Percentiles rank a stretch among this genome's conserved stretches.
These are phyloP conservation scores for Coniochaeta hoffmannii DNA, from an alignment of 2,329 filamentous ascomycete genomes.

Conservation along the genomic window DNA sequence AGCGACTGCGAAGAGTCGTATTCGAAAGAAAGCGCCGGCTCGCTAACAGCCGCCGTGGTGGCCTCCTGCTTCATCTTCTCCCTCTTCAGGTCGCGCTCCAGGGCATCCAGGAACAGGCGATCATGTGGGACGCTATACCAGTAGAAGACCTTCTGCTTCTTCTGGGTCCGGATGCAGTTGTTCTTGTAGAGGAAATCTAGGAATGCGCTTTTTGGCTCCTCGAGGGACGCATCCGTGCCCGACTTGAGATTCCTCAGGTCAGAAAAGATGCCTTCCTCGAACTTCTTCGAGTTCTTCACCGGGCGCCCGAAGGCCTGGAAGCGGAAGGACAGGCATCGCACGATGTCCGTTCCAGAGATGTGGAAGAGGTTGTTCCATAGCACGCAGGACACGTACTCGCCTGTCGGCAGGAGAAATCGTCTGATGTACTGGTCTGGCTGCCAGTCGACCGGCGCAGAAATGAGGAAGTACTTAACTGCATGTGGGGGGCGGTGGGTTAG, in stretches of 20 bases:
- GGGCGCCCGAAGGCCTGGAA: slow-evolving; percentile 98
- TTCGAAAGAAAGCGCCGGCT: slow-evolving; percentile 95
- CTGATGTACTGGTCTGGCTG: slow-evolving; percentile 93
- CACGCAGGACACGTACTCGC: slow-evolving; percentile 98
- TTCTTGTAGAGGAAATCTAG: slow-evolving; percentile 99
- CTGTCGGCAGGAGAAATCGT: slow-evolving; percentile 88
- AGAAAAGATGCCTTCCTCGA: slow-evolving; percentile 98
- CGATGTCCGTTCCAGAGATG: slow-evolving; percentile 97
- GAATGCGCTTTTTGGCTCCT: slow-evolving; percentile 98
- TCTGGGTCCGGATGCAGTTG: slow-evolving; percentile 99
- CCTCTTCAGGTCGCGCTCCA: slow-evolving; percentile 95
- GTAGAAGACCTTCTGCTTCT: slow-evolving; percentile 99
- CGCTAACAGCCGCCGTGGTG: slow-evolving; percentile 91
- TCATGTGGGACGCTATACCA: slow-evolving; percentile 99
- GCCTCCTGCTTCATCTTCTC: slow-evolving; percentile 99
- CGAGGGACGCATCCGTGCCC: slow-evolving; percentile 92
- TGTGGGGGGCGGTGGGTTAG: slow-evolving; percentile 15
- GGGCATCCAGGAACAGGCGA: slow-evolving; percentile 89
- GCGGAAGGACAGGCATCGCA: slow-evolving; percentile 93
- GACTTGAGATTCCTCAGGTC: slow-evolving; percentile 97
- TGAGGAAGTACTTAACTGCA: slow-evolving; percentile 98
- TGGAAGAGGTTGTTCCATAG: slow-evolving; percentile 99
- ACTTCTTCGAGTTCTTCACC: slow-evolving; percentile 99
- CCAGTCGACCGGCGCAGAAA: slow-evolving; percentile 98
- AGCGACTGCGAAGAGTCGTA: slow-evolving; percentile 99